A percentile compares a stretch with the other conserved stretches of the same genome.
phyloP scores from a whole-genome alignment of 1,139 yeast genomes.

The Saccharomyces hybrid region DNA sequence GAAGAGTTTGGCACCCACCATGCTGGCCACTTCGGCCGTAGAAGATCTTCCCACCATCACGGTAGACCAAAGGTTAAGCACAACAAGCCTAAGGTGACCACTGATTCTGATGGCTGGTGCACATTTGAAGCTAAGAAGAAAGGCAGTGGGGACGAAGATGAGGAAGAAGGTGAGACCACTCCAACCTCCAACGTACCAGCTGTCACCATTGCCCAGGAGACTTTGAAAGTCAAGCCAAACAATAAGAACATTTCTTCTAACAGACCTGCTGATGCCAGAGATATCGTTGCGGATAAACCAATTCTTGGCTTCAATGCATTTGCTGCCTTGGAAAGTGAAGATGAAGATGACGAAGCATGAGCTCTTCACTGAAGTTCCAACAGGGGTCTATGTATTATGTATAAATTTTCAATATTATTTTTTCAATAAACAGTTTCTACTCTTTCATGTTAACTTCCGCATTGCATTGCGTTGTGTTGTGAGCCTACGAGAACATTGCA shows the following conservation, averaged over 20 bases:
- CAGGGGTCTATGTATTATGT: neutral
- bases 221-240: constrained; percentile 54
- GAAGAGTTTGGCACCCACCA: constrained; percentile 26
- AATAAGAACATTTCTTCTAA: constrained; percentile 67
- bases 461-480: neutral
- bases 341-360: constrained; percentile 31
- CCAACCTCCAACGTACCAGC: constrained; percentile 30
- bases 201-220: constrained; percentile 25
- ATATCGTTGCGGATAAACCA: constrained; percentile 59
- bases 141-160: constrained; percentile 41
- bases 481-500: too few species aligned
- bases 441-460: neutral
- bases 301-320: constrained; percentile 66
- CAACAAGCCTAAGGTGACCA: constrained; percentile 44
- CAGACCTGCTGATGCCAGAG: constrained; percentile 66
- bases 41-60: constrained; percentile 48
- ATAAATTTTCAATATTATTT: neutral
- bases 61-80: constrained; percentile 49
- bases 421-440: neutral
- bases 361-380: neutral
- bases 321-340: constrained; percentile 64
- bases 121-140: constrained; percentile 44
- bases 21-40: constrained; percentile 41
- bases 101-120: constrained; percentile 79
- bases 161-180: constrained; percentile 36